These are phyloP conservation scores for Daldinia decipiens DNA, from an alignment of 495 filamentous ascomycete species.

Conservation along the genomic window DNA sequence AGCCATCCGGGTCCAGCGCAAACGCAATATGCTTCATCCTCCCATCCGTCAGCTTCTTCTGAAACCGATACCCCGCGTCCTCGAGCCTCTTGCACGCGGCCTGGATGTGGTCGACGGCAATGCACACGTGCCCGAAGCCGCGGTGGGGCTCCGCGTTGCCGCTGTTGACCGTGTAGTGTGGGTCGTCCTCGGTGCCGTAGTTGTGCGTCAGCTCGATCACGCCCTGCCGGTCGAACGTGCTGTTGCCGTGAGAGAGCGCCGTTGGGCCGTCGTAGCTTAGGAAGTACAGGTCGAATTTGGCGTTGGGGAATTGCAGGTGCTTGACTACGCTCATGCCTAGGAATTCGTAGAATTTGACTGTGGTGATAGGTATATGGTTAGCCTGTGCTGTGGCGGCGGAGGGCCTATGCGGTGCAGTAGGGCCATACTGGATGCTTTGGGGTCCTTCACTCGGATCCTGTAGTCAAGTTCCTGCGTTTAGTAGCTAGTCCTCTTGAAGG, in stretches of 20 bases:
- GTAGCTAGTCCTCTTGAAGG: background rate
- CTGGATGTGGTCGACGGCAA: slow-evolving; percentile 91
- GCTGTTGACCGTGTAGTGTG: slow-evolving; percentile 82
- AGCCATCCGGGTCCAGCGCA: slow-evolving; percentile 90
- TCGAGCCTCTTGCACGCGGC: slow-evolving; percentile 88
- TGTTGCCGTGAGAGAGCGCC: slow-evolving; percentile 67
- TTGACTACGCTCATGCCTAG: slow-evolving; percentile 88
- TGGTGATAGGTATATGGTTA: background rate
- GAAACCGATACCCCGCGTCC: slow-evolving; percentile 88
- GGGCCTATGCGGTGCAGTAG: background rate
- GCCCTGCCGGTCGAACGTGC: slow-evolving; percentile 85
- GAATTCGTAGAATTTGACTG: slow-evolving; percentile 93
- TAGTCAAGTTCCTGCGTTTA: slow-evolving; percentile 20
- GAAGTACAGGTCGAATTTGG: slow-evolving; percentile 92
- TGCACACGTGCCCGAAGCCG: slow-evolving; percentile 90
- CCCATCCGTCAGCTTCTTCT: slow-evolving; percentile 92
- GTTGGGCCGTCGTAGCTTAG: slow-evolving; percentile 75
- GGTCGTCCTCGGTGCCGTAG: slow-evolving; percentile 91
- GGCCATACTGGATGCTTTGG: slow-evolving; percentile 74
- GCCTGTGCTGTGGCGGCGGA: background rate
- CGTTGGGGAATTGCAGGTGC: slow-evolving; percentile 74
- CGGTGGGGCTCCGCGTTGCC: slow-evolving; percentile 88
- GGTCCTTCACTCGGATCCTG: slow-evolving; percentile 96
- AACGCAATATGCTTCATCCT: slow-evolving; percentile 92
- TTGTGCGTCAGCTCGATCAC: slow-evolving; percentile 96